Percentiles rank a stretch among this genome's conserved stretches.
Conservation (phyloP, 345 rosid genomes). For the Pelargonium nanum region DNA sequence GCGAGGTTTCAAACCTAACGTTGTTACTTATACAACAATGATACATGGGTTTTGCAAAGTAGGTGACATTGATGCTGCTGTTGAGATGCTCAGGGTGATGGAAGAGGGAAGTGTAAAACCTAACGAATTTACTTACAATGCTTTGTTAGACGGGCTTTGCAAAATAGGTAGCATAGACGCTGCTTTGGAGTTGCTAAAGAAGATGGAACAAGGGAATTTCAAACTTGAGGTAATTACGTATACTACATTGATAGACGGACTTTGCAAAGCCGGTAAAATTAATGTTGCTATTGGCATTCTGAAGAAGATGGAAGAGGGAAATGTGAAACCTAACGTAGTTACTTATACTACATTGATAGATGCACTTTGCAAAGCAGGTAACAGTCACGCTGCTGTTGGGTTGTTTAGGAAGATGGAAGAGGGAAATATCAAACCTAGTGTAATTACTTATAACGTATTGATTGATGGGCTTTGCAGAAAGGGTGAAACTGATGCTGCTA, state of each 20-base stretch:
- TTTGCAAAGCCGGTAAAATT: constrained; percentile 49
- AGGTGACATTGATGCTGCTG: constrained; percentile 47
- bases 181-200: constrained; percentile 37
- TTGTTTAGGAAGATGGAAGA: constrained; percentile 50
- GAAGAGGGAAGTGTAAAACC: constrained; percentile 34
- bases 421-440: too few species aligned
- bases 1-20: too few species aligned
- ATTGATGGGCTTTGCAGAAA: constrained; percentile 59
- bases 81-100: constrained; percentile 36
- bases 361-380: constrained; percentile 48
- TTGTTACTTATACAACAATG: constrained; percentile 36
- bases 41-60: constrained; percentile 57
- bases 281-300: constrained; percentile 36
- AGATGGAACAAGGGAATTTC: constrained; percentile 48
- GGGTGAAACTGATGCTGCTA: constrained; percentile 41
- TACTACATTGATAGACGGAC: constrained; percentile 58
- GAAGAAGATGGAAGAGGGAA: constrained; percentile 50
- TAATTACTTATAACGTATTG: constrained; percentile 52
- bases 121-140: constrained; percentile 44
- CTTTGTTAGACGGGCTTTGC: constrained; percentile 53
- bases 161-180: constrained; percentile 45
- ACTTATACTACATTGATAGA: too few species aligned
- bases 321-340: constrained; percentile 42
- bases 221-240: too few species aligned
- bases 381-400: constrained; percentile 63